Evolutionary conservation across 208 protist species (phyloP).

Genomic region (Wallacemonas sp.): DNA sequence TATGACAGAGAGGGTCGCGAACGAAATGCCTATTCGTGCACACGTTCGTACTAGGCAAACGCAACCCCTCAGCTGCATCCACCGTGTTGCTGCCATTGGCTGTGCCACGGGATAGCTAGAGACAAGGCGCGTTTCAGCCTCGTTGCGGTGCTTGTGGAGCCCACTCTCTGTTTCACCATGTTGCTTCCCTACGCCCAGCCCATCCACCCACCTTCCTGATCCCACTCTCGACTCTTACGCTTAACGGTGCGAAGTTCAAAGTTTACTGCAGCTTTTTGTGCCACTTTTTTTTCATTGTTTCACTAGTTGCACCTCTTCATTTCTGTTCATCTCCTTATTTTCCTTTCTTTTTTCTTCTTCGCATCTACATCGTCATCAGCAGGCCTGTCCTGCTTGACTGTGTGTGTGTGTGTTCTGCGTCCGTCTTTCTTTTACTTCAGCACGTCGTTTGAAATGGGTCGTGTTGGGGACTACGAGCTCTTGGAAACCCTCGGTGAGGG

Average conservation of each 20-base stretch:
- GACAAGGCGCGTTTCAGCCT: too few species aligned
- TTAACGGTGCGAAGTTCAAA: too few species aligned
- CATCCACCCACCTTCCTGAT: too few species aligned
- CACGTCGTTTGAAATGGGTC: conserved; percentile 32
- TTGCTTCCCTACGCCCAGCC: too few species aligned
- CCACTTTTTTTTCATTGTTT: conserved; percentile 14
- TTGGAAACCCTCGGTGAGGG: conserved; percentile 75
- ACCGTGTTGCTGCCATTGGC: not conserved
- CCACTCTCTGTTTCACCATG: conserved; percentile 2
- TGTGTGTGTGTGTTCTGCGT: too few species aligned
- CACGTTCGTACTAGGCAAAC: too few species aligned
- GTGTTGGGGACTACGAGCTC: conserved; percentile 87
- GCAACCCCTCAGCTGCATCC: not conserved
- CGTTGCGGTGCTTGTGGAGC: not conserved
- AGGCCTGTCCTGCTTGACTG: too few species aligned
- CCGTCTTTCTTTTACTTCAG: not conserved
- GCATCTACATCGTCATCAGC: too few species aligned
- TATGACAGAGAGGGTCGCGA: too few species aligned
- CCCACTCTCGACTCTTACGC: not conserved
- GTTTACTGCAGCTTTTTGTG: too few species aligned
- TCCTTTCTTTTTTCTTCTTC: conserved; percentile 12
- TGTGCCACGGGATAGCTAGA: too few species aligned
- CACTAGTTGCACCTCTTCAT: not conserved
- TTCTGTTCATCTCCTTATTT: not conserved
- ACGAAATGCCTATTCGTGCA: too few species aligned